A percentile compares a stretch with the other conserved stretches of the same genome.
phyloP scores from a whole-genome alignment of 768 basidiomycete species.

The Leccinum truebloodii region DNA sequence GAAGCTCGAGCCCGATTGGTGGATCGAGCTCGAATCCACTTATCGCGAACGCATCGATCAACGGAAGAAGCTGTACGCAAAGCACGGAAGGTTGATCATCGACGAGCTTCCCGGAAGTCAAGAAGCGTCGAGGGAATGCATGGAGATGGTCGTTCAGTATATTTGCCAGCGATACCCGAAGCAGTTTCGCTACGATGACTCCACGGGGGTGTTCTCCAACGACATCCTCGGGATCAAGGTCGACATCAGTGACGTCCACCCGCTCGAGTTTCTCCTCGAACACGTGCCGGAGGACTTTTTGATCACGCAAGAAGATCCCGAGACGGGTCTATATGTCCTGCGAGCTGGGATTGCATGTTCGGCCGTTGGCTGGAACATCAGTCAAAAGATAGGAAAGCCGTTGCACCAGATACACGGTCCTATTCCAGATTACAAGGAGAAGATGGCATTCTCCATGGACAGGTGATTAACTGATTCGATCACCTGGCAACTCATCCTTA shows the following conservation, averaged over 20 bases:
- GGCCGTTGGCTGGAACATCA: slow-evolving; percentile 50
- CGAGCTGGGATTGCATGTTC: slow-evolving; percentile 49
- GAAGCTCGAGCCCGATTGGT: slow-evolving; percentile 53
- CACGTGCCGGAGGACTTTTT: slow-evolving; percentile 55
- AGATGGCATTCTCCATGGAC: slow-evolving; percentile 50
- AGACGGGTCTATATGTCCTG: slow-evolving; percentile 45
- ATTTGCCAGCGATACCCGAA: slow-evolving; percentile 57
- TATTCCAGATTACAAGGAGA: slow-evolving; percentile 52
- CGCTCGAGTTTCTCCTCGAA: slow-evolving; percentile 47
- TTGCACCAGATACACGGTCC: slow-evolving; percentile 47
- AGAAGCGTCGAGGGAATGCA: slow-evolving; percentile 49
- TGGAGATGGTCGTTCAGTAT: slow-evolving; percentile 58
- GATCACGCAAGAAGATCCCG: slow-evolving; percentile 42
- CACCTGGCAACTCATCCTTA: background rate
- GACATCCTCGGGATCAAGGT: slow-evolving; percentile 38
- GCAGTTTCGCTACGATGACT: slow-evolving; percentile 43
- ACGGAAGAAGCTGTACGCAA: slow-evolving; percentile 39
- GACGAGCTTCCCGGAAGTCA: slow-evolving; percentile 51
- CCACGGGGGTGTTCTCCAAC: slow-evolving; percentile 43
- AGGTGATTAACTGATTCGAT: slow-evolving; percentile 31
- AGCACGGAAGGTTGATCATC: slow-evolving; percentile 43
- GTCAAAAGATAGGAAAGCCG: slow-evolving; percentile 48
- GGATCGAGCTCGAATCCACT: slow-evolving; percentile 57
- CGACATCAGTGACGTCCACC: slow-evolving; percentile 33
- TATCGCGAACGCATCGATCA: slow-evolving; percentile 46